Conservation (phyloP, 129 eudicot genomes). For the Dittrichia graveolens region DNA sequence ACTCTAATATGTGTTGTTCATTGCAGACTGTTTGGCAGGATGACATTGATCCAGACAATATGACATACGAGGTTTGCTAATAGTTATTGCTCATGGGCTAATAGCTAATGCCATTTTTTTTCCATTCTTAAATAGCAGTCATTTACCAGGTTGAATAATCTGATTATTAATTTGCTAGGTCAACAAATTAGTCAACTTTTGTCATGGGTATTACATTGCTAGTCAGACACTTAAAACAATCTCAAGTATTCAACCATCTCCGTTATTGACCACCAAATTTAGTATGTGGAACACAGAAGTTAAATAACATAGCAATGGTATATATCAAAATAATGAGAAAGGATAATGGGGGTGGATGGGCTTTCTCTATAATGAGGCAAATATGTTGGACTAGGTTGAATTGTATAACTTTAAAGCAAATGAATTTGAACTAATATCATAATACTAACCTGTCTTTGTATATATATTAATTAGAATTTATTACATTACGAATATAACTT, state of each 20-base stretch:
- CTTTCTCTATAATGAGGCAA: too few species aligned
- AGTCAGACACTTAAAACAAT: background rate
- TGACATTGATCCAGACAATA: conserved; percentile 79
- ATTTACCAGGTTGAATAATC: background rate
- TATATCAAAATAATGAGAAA: too few species aligned
- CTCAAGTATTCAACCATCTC: background rate
- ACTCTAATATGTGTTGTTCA: conserved; percentile 11
- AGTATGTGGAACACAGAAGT: too few species aligned
- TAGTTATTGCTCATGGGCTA: background rate
- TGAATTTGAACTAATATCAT: too few species aligned
- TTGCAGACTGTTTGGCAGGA: conserved; percentile 75
- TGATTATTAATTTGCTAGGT: background rate
- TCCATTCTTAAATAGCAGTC: background rate
- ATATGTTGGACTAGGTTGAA: too few species aligned
- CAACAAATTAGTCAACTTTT: background rate
- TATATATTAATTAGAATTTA: too few species aligned
- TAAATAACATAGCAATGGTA: too few species aligned
- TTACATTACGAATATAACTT: too few species aligned
- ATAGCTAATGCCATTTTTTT: background rate
- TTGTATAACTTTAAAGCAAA: too few species aligned
- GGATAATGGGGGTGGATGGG: too few species aligned
- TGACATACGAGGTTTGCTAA: conserved; percentile 84
- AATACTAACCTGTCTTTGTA: too few species aligned
- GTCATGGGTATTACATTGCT: background rate
- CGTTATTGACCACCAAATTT: too few species aligned